Percentiles rank a stretch among this genome's conserved stretches.
phyloP scores from a whole-genome alignment of 176 grass and related monocot species.

The Ananas comosus region DNA sequence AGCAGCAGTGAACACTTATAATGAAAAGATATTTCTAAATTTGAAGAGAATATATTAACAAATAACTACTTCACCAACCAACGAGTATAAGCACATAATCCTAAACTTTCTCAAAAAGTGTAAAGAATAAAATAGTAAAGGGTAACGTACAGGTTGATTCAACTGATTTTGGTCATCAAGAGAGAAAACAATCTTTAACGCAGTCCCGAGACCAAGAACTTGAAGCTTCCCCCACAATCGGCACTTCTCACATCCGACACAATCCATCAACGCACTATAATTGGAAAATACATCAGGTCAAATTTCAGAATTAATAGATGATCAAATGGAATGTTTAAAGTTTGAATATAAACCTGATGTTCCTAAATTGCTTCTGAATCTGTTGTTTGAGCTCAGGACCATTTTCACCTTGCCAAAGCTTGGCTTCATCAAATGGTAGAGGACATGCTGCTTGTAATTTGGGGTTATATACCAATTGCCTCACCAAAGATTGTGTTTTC shows the following conservation, averaged over 20 bases:
- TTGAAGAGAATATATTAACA: neutral
- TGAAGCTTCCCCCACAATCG: constrained; percentile 96
- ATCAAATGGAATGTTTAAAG: neutral
- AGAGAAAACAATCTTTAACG: constrained; percentile 89
- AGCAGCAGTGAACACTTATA: too few relatives aligned
- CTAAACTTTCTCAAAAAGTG: constrained; percentile 1
- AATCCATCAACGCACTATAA: constrained; percentile 82
- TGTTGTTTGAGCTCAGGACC: constrained; percentile 71
- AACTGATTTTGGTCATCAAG: constrained; percentile 40
- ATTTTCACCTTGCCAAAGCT: constrained; percentile 90
- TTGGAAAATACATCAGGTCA: neutral
- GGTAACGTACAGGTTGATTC: constrained; percentile 49
- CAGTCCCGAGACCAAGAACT: constrained; percentile 94
- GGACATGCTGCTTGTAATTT: constrained; percentile 73
- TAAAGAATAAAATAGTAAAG: constrained; percentile 2
- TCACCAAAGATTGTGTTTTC: constrained; percentile 74
- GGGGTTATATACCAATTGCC: constrained; percentile 60
- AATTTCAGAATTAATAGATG: neutral
- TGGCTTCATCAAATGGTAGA: constrained; percentile 77
- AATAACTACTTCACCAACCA: neutral
- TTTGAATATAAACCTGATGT: constrained; percentile 56
- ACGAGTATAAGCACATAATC: neutral
- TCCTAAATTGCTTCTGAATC: constrained; percentile 91
- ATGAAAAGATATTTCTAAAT: too few relatives aligned
- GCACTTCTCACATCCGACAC: constrained; percentile 94